A percentile compares a stretch with the other conserved stretches of the same genome.
These are phyloP conservation scores for Fragaria ananassa DNA, from an alignment of 306 rosid genomes.

Conservation along the genomic window DNA sequence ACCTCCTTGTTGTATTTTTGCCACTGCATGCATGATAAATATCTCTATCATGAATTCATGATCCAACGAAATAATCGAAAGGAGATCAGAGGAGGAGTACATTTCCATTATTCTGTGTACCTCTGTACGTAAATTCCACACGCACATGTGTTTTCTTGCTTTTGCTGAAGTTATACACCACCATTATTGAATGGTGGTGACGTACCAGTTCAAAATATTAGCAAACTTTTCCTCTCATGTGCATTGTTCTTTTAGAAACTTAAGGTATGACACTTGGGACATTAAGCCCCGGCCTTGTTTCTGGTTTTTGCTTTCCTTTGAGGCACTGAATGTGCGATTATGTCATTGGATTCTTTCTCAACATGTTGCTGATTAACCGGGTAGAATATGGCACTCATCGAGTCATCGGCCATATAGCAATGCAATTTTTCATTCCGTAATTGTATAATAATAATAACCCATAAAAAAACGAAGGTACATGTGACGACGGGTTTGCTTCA, in stretches of 20 bases:
- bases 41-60: neutral
- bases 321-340: no score
- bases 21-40: neutral
- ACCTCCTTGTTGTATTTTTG: neutral
- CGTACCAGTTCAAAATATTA: neutral
- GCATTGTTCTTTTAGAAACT: neutral
- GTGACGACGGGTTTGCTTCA: no score
- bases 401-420: no score
- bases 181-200: neutral
- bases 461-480: no score
- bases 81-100: neutral
- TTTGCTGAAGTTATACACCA: neutral
- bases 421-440: no score
- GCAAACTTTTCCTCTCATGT: neutral
- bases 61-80: neutral
- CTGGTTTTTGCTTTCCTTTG: no score
- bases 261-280: no score
- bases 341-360: no score
- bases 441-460: no score
- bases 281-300: no score
- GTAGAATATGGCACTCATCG: no score
- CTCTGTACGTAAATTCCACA: neutral
- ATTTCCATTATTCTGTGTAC: constrained; percentile 1
- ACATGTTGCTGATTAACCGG: no score
- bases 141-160: neutral